phyloP scores from a whole-genome alignment of 2,329 filamentous ascomycete genomes.

The Sporothrix luriei region DNA sequence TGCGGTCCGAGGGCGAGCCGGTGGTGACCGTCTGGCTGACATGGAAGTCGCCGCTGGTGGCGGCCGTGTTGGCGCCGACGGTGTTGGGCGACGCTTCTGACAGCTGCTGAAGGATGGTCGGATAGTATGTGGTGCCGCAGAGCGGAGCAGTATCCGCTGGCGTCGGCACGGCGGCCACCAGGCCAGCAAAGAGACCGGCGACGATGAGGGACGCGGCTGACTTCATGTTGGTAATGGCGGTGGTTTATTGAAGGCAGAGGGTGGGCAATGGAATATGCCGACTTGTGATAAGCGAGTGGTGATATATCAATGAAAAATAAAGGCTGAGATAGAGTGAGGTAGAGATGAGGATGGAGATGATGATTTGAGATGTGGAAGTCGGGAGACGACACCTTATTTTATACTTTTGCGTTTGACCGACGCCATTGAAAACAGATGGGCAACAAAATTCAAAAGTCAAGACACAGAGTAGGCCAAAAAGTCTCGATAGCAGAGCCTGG shows the following conservation, averaged over 20 bases:
- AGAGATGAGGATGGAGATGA: background rate
- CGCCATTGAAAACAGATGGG: background rate
- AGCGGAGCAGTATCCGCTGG: constrained; percentile 29
- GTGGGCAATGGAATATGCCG: no score
- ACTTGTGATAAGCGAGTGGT: background rate
- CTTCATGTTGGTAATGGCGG: constrained; percentile 22
- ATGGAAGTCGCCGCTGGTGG: constrained; percentile 26
- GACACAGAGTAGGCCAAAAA: background rate
- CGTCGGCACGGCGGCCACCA: constrained; percentile 27
- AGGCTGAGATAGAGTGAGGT: background rate
- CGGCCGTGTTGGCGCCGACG: constrained; percentile 28
- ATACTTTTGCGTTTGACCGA: background rate
- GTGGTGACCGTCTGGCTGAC: constrained; percentile 24
- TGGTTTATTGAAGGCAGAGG: background rate
- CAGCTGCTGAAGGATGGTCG: constrained; percentile 33
- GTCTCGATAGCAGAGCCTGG: no score
- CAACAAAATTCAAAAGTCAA: background rate
- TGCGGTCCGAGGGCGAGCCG: constrained; percentile 22
- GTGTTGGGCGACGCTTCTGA: constrained; percentile 27
- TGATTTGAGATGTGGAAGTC: background rate
- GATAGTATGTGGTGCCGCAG: constrained; percentile 33
- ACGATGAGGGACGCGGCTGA: constrained; percentile 21
- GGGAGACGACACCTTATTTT: background rate
- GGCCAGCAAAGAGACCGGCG: constrained; percentile 21
- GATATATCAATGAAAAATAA: background rate